phyloP scores from a whole-genome alignment of 2,329 filamentous ascomycete genomes.

The Aspergillus ruber region DNA sequence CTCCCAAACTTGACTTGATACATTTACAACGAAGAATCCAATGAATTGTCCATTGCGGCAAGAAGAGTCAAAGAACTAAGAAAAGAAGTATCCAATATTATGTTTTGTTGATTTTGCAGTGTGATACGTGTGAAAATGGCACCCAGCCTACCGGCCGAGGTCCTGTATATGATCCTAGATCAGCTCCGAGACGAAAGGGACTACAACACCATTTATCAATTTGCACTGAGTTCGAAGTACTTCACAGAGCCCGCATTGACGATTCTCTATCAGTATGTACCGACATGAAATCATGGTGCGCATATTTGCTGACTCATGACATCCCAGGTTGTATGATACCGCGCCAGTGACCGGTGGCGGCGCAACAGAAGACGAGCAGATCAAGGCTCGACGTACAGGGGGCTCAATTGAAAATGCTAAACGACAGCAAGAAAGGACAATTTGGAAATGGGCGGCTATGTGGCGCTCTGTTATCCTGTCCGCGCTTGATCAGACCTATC shows the following conservation, averaged over 20 bases:
- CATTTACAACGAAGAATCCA: too few species aligned
- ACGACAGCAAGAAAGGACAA: slow-evolving; percentile 41
- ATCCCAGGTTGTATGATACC: slow-evolving; percentile 42
- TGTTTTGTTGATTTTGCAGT: neutral
- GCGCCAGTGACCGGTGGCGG: slow-evolving; percentile 41
- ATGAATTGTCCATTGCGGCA: too few species aligned
- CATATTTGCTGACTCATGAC: neutral
- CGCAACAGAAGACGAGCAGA: slow-evolving; percentile 35
- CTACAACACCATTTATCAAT: slow-evolving; percentile 22
- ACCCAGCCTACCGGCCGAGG: slow-evolving; percentile 15
- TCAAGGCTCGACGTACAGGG: slow-evolving; percentile 26
- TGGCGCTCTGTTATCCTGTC: slow-evolving; percentile 66
- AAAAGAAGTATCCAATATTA: neutral
- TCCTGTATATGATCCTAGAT: slow-evolving; percentile 22
- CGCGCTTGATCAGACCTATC: slow-evolving; percentile 54
- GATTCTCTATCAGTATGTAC: slow-evolving; percentile 18
- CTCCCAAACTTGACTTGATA: too few species aligned
- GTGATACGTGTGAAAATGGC: slow-evolving; percentile 9
- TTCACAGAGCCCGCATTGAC: slow-evolving; percentile 17
- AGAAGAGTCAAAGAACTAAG: too few species aligned
- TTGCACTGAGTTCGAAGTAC: slow-evolving; percentile 17
- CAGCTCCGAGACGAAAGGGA: slow-evolving; percentile 18
- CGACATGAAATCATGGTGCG: slow-evolving; percentile 1
- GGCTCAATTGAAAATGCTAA: slow-evolving; percentile 18
- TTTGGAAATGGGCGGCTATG: slow-evolving; percentile 55